Conservation (phyloP, 768 basidiomycete species). For the Termitomyces bulborhizus region DNA sequence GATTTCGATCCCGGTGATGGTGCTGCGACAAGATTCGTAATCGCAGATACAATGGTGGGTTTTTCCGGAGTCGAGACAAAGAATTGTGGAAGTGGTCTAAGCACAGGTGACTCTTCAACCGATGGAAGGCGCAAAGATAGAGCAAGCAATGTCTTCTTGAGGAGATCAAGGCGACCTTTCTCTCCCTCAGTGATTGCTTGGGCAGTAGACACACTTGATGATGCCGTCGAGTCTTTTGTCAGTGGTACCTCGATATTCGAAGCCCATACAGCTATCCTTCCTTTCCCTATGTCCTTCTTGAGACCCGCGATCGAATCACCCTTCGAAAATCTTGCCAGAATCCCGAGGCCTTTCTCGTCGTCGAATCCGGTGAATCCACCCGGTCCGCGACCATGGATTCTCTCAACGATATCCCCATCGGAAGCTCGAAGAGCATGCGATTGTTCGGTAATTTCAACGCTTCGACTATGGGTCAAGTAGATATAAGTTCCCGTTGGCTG, state of each 20-base stretch:
- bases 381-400: constrained; percentile 21
- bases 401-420: constrained; percentile 20
- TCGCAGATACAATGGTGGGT: constrained; percentile 30
- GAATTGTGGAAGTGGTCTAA: constrained; percentile 54
- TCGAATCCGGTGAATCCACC: constrained; percentile 25
- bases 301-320: constrained; percentile 25
- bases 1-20: constrained; percentile 23
- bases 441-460: constrained; percentile 7
- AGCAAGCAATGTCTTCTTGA: constrained; percentile 25
- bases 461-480: constrained; percentile 16
- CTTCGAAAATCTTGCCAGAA: constrained; percentile 26
- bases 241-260: constrained; percentile 55
- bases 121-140: constrained; percentile 38
- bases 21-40: constrained; percentile 30
- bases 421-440: constrained; percentile 14
- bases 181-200: constrained; percentile 15
- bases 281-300: constrained; percentile 30
- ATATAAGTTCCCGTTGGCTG: constrained; percentile 25
- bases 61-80: constrained; percentile 41
- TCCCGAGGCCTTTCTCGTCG: constrained; percentile 15
- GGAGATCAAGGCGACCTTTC: constrained; percentile 18
- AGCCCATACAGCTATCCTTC: constrained; percentile 50
- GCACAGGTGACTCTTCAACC: constrained; percentile 22
- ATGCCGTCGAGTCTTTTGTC: constrained; percentile 21
- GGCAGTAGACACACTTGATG: constrained; percentile 15